These are phyloP conservation scores for Juglanconis juglandina DNA, from an alignment of 2,329 filamentous ascomycete species.

Conservation along the genomic window DNA sequence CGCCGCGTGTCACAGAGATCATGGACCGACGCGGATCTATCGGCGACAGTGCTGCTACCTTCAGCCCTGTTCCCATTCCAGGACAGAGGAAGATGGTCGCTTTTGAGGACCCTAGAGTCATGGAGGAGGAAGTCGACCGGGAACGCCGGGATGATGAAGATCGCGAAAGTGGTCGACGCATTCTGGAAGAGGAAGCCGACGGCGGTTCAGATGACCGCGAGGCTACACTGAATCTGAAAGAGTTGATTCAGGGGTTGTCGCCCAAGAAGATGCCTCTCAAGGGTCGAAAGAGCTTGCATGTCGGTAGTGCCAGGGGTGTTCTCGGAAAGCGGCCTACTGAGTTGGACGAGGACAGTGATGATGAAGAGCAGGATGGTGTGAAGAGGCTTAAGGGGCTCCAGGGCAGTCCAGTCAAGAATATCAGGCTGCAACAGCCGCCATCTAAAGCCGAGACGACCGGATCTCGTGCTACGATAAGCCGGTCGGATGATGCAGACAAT, in stretches of 20 bases:
- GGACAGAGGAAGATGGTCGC: slow-evolving; percentile 45
- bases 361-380: slow-evolving; percentile 55
- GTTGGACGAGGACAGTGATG: slow-evolving; percentile 63
- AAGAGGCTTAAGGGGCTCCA: slow-evolving; percentile 71
- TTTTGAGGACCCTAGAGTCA: slow-evolving; percentile 62
- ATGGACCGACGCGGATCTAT: slow-evolving; percentile 70
- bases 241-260: slow-evolving; percentile 75
- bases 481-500: slow-evolving; percentile 37
- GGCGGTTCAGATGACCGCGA: slow-evolving; percentile 54
- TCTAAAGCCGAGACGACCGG: slow-evolving; percentile 61
- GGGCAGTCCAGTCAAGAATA: slow-evolving; percentile 72
- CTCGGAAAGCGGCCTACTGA: slow-evolving; percentile 72
- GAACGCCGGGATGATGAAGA: slow-evolving; percentile 60
- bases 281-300: slow-evolving; percentile 71
- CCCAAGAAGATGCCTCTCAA: slow-evolving; percentile 67
- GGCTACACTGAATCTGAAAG: slow-evolving; percentile 64
- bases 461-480: slow-evolving; percentile 52
- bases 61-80: slow-evolving; percentile 51
- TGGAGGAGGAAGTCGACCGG: slow-evolving; percentile 61
- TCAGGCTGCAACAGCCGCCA: slow-evolving; percentile 66
- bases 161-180: slow-evolving; percentile 56
- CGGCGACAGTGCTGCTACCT: slow-evolving; percentile 61
- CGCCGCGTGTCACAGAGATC: slow-evolving; percentile 68
- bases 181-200: slow-evolving; percentile 51
- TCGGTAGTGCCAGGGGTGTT: slow-evolving; percentile 69